Conservation (phyloP, 2,329 filamentous ascomycete genomes). For the Coleophoma cylindrospora region DNA sequence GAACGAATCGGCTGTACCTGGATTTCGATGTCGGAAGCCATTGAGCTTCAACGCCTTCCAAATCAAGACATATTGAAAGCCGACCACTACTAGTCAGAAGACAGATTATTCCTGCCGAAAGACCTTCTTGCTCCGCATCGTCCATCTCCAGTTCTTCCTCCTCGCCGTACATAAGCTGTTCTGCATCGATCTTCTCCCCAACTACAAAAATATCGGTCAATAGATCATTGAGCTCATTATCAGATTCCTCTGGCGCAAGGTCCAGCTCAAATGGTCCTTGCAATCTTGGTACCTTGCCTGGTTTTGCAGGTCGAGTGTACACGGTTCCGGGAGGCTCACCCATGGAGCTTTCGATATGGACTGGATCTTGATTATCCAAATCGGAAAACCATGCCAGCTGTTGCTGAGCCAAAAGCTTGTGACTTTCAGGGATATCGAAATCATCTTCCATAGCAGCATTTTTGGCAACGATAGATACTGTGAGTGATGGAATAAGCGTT, state of each 20-base stretch:
- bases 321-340: slow-evolving; percentile 49
- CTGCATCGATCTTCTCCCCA: slow-evolving; percentile 55
- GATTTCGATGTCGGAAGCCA: slow-evolving; percentile 55
- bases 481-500: slow-evolving; percentile 75
- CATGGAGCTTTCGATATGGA: slow-evolving; percentile 41
- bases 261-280: slow-evolving; percentile 59
- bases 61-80: slow-evolving; percentile 55
- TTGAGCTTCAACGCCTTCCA: slow-evolving; percentile 59
- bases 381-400: slow-evolving; percentile 66
- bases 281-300: slow-evolving; percentile 52
- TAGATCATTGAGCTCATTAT: slow-evolving; percentile 50
- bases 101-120: slow-evolving; percentile 56
- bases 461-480: slow-evolving; percentile 76
- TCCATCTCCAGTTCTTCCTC: slow-evolving; percentile 56
- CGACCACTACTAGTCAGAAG: slow-evolving; percentile 56
- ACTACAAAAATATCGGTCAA: slow-evolving; percentile 59
- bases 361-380: slow-evolving; percentile 57
- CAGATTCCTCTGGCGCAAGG: slow-evolving; percentile 39
- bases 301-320: slow-evolving; percentile 50
- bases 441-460: slow-evolving; percentile 59
- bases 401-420: slow-evolving; percentile 55
- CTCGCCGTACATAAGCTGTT: slow-evolving; percentile 58
- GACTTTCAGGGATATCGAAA: slow-evolving; percentile 42
- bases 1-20: slow-evolving; percentile 33
- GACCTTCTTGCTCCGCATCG: slow-evolving; percentile 50